Evolutionary conservation across 2,329 filamentous ascomycete species (phyloP).

Genomic region (Claviceps pusilla): DNA sequence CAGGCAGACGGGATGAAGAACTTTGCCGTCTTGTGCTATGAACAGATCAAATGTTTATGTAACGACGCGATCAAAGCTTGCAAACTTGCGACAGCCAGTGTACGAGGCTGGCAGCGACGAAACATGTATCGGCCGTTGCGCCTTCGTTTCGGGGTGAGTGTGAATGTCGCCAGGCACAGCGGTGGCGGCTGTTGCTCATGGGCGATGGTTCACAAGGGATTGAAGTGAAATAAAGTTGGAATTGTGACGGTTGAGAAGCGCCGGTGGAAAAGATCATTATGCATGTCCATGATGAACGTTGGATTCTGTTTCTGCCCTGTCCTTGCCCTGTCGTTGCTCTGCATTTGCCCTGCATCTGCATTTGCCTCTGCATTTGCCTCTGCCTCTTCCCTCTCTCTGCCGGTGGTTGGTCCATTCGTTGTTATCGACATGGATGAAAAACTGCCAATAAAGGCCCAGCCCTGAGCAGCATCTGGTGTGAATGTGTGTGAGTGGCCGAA

Average conservation of each 20-base stretch:
- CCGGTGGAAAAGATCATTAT: not conserved
- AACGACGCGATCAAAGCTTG: conserved; percentile 1
- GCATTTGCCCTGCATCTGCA: not conserved
- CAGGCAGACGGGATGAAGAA: not conserved
- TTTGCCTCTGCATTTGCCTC: not conserved
- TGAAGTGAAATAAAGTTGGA: no score
- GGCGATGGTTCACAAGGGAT: not conserved
- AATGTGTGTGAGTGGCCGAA: conserved; percentile 3
- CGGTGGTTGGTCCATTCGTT: not conserved
- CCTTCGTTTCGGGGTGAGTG: conserved; percentile 5
- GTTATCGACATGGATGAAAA: no score
- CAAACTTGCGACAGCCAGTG: conserved; percentile 8
- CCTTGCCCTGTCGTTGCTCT: not conserved
- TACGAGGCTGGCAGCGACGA: conserved; percentile 6
- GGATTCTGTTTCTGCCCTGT: not conserved
- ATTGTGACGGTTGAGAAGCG: not conserved
- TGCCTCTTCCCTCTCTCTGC: no score
- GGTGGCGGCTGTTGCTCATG: not conserved
- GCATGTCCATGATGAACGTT: not conserved
- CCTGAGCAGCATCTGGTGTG: no score
- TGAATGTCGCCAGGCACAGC: not conserved
- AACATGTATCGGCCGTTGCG: conserved; percentile 3
- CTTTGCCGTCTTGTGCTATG: not conserved
- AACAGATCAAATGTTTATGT: not conserved
- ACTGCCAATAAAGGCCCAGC: not conserved